A percentile compares a stretch with the other conserved stretches of the same genome.
These are phyloP conservation scores for Rosa multiflora DNA, from an alignment of 306 rosid species.

Conservation along the genomic window DNA sequence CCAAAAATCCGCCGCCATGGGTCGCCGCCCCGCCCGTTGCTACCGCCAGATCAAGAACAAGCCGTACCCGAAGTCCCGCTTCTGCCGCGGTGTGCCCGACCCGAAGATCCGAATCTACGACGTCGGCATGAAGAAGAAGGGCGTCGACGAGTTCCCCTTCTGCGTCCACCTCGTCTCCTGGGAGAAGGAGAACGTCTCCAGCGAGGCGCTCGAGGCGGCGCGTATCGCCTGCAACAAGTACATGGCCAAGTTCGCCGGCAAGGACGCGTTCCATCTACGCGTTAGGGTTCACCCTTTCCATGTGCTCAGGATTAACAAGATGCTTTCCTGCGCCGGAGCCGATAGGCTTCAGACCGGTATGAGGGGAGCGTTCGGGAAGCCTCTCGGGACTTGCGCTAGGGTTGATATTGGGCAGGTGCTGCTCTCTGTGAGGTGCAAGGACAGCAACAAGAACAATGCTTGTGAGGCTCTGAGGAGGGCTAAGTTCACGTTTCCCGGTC, in stretches of 20 bases:
- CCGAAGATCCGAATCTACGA: conserved; percentile 78
- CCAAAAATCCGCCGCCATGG: conserved; percentile 7
- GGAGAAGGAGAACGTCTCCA: conserved; percentile 88
- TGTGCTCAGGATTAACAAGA: conserved; percentile 77
- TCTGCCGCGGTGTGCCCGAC: conserved; percentile 69
- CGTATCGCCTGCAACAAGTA: conserved; percentile 81
- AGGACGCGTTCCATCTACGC: conserved; percentile 74
- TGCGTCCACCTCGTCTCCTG: conserved; percentile 86
- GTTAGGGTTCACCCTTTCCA: conserved; percentile 87
- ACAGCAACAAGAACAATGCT: conserved; percentile 47
- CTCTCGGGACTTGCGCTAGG: conserved; percentile 77
- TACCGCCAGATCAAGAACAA: conserved; percentile 74
- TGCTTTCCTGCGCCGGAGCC: conserved; percentile 94
- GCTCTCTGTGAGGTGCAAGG: conserved; percentile 71
- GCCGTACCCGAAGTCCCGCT: conserved; percentile 68
- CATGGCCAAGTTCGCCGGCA: conserved; percentile 74
- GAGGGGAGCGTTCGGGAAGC: conserved; percentile 90
- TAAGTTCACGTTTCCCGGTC: conserved; percentile 71
- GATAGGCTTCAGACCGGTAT: conserved; percentile 91
- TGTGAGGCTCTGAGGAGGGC: conserved; percentile 83
- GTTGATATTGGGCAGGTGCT: conserved; percentile 78
- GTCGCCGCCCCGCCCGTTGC: conserved; percentile 61
- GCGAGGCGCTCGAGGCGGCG: conserved; percentile 77
- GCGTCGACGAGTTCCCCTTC: conserved; percentile 90
- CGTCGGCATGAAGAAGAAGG: conserved; percentile 93